Base-by-base conservation (phyloP, 2,329 filamentous ascomycete genomes). In the Lachnum nothofagi region DNA sequence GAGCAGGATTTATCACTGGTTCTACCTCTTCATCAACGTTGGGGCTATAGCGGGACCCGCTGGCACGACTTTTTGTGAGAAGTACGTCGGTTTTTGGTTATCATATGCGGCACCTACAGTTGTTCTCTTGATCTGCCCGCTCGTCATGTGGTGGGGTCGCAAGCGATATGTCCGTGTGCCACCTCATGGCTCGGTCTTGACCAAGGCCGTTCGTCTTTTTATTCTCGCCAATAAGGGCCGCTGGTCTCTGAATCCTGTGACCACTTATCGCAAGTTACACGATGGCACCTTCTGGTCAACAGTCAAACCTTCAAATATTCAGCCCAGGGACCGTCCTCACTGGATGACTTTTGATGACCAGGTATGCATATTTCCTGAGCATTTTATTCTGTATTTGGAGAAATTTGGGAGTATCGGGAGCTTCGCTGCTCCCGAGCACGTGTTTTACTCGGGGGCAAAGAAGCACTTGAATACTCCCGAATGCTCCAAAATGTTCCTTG, bases 291-390 rank as follows among this genome's bases (percentile, higher is more conserved):
- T 86, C 68, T 89, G 85, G 81, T 80, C 88, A 22, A 63, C 72
- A 3, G 80, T 81, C 51, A 87, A 86, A 69, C 86, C 86, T 3
- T 85, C 80, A 8, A 70, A 73, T 29, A 72, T 88, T 5, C 69
- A 76, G 8, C 69, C 75, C 31, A 66, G 65, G 1, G 64, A 73
- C 54, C 81, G 82, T 46, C 86, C 86, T 0, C 34, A 47, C 0
- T 91, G 85, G 85, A 90, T 91, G 83, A 86, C 82, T 0, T 90
- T 89, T 58, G 86, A 91, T 54, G 88, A 91, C 58, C 79, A n/a
- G n/a, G n/a, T n/a, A n/a, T n/a, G n/a, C n/a, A n/a, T n/a, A n/a
- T n/a, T n/a, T n/a, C n/a, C n/a, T n/a, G n/a, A n/a, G n/a, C n/a
- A n/a, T n/a, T n/a, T n/a, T n/a, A n/a, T n/a, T n/a, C n/a, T n/a